These are phyloP conservation scores for Salix udensis DNA, from an alignment of 345 rosid species.

Conservation along the genomic window DNA sequence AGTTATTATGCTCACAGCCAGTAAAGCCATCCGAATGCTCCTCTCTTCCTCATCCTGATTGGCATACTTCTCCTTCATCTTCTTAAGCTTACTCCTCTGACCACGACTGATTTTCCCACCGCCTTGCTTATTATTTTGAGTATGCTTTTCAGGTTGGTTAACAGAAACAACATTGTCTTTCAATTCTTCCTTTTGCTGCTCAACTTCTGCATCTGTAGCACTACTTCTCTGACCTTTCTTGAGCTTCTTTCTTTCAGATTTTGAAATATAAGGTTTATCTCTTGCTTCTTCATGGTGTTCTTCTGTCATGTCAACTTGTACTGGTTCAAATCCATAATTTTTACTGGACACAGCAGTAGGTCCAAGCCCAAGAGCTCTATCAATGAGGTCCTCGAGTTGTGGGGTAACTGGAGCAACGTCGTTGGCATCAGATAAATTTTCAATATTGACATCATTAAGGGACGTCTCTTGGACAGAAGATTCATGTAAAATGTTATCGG, in stretches of 20 bases:
- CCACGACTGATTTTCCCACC: constrained; percentile 79
- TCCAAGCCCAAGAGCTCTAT: constrained; percentile 92
- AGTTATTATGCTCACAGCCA: constrained; percentile 64
- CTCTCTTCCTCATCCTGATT: constrained; percentile 98
- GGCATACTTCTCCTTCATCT: constrained; percentile 96
- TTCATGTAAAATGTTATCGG: constrained; percentile 23
- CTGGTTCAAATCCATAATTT: constrained; percentile 37
- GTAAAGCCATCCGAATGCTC: constrained; percentile 71
- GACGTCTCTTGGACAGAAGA: constrained; percentile 23
- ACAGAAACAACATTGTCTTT: constrained; percentile 32
- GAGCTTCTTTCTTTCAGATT: constrained; percentile 89
- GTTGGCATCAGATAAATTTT: constrained; percentile 30
- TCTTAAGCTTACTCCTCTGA: constrained; percentile 82
- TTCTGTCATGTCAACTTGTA: constrained; percentile 37
- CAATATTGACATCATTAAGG: constrained; percentile 23
- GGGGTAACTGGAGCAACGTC: constrained; percentile 47
- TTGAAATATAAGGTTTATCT: constrained; percentile 72
- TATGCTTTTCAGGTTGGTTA: constrained; percentile 37
- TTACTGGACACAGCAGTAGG: constrained; percentile 45
- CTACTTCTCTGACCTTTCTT: constrained; percentile 62
- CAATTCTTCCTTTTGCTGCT: constrained; percentile 39
- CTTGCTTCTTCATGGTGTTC: constrained; percentile 44
- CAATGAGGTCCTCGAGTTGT: constrained; percentile 86
- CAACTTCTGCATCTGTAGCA: constrained; percentile 29
- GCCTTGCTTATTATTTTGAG: constrained; percentile 44